Conservation (phyloP, 2,329 filamentous ascomycete genomes). For the Phyllosticta citriasiana region DNA sequence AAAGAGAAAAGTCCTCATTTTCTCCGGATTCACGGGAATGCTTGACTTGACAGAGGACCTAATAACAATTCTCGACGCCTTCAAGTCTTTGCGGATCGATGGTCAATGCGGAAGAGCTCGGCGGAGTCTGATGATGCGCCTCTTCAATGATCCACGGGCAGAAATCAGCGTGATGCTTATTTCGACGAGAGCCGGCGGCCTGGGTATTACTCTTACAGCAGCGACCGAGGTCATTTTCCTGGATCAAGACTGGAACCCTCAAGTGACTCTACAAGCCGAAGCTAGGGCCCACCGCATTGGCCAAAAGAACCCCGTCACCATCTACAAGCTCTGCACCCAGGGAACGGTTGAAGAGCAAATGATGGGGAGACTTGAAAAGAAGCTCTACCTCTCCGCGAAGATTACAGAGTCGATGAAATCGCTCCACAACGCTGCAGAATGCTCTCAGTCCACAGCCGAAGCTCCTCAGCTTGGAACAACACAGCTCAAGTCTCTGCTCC, state of each 20-base stretch:
- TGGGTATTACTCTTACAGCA: conserved; percentile 46
- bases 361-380: conserved; percentile 49
- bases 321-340: conserved; percentile 47
- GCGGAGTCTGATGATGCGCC: conserved; percentile 42
- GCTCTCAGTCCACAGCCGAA: conserved; percentile 21
- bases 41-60: conserved; percentile 45
- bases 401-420: conserved; percentile 50
- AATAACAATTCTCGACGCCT: conserved; percentile 32
- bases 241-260: conserved; percentile 48
- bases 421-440: conserved; percentile 31
- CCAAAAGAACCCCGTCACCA: conserved; percentile 42
- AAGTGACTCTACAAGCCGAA: conserved; percentile 45
- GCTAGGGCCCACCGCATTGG: conserved; percentile 46
- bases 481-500: conserved; percentile 45
- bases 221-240: conserved; percentile 48
- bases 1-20: conserved; percentile 47
- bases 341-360: conserved; percentile 51
- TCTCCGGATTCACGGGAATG: conserved; percentile 44
- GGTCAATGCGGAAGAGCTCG: conserved; percentile 39
- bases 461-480: conserved; percentile 42
- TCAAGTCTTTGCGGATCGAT: conserved; percentile 42
- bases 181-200: conserved; percentile 45
- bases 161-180: conserved; percentile 46
- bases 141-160: conserved; percentile 40
- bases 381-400: conserved; percentile 51